Evolutionary conservation across 2,329 filamentous ascomycete genomes (phyloP), one percentile per base, ranked within the genome.

Genomic region (Calonectria honghensis): DNA sequence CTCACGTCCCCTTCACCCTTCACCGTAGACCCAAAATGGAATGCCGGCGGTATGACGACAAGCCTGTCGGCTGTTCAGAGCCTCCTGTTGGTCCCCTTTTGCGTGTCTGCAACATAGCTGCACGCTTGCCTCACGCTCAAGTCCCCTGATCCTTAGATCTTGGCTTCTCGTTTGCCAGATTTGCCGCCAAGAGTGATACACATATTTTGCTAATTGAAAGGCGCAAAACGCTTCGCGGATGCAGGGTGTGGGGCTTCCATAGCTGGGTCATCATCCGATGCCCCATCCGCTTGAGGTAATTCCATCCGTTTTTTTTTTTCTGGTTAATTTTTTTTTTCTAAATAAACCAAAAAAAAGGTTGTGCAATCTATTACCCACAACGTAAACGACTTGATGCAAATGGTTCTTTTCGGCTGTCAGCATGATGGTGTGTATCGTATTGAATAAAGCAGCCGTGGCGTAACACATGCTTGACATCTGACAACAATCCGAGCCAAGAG

Each of bases 251-350:
- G 78, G 78, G 69, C 75, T 69, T 76, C 74, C 75, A 52, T 74
- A 76, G 71, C 70, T 79, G 77, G 79, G 72, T 68, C 70, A 78
- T 81, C 73, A 76, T 74, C 80, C 79, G 79, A 81, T 76, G 76
- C 77, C 78, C 79, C 73, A 24, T 64, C 79, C 75, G 64, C 66
- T 75, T 81, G 79, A 81, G 79, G 79, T 75, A 81, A 81, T 80
- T 81, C 75, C 69, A 66, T 70, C 68, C 74, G 67, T 65, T 75
- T 66, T 78, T 78, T 66, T 78, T 78, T 72, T 79, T 75, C 75
- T 78, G 71, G 72, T 70, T 74, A 59, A 64, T 68, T 48, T 75
- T 70, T 74, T 70, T 70, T 45, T 32, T 24, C 37, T n/a, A 35
- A 20, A 20, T 39, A 27, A 27, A 20, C 31, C 31, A 18, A 10